Base-by-base conservation (phyloP, 176 grass and related monocot genomes). In the Puccinellia tenuiflora region DNA sequence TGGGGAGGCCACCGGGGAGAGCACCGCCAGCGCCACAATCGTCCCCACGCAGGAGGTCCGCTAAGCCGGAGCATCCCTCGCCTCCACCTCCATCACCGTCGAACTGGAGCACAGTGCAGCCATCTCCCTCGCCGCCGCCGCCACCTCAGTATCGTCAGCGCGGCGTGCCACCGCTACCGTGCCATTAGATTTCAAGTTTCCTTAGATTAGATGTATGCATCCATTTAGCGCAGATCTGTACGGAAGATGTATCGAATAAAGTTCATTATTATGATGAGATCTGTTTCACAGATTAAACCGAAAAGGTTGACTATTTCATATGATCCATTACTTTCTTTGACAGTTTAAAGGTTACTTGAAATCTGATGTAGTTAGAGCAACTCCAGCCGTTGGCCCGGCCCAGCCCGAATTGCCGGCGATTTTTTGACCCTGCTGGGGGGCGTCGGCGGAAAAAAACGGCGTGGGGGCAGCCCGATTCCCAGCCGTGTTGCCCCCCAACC, bases 301-400 rank as follows among this genome's bases (percentile, higher is more conserved):
- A 30, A 55, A 5, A 56, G 54, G 21, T 56, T 53, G 20, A 1
- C 14, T 3, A 26, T 13, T 26, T n/a, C 55, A 15, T 29, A 7
- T 30, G 5, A 17, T 31, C 15, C 6, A 61, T 61, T 28, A 29
- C 9, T 11, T 11, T 42, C 40, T 42, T 2, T 37, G 38, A 39
- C 40, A 42, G 40, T 10, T 42, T 11, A 42, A 42, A 11, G 40
- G 11, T 61, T 62, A 12, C 10, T 33, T 16, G 28, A 2, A 31
- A 63, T 63, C 28, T 40, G 2, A 63, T 95, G 88, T 96, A 56
- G n/a, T n/a, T n/a, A n/a, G n/a, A n/a, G n/a, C n/a, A n/a, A n/a
- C n/a, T n/a, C n/a, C n/a, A n/a, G n/a, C n/a, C n/a, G n/a, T n/a
- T n/a, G n/a, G n/a, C n/a, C n/a, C n/a, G n/a, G n/a, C n/a, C n/a